A percentile compares a stretch with the other conserved stretches of the same genome.
Evolutionary conservation across 768 basidiomycete genomes (phyloP).

Genomic region (Phlegmacium glaucopus): DNA sequence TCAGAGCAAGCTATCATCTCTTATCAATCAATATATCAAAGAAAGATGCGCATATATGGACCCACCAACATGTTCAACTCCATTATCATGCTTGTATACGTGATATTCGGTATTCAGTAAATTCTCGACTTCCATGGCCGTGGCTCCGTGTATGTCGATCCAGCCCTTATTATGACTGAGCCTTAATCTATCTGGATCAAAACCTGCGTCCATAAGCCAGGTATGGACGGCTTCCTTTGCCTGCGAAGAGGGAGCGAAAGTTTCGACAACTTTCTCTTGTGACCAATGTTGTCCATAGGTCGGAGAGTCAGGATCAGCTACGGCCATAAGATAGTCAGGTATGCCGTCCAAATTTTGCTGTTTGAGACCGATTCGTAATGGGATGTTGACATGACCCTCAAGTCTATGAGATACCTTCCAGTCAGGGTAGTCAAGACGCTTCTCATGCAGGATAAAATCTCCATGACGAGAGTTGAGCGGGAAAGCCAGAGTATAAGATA

Average conservation of each 20-base stretch:
- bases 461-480: constrained; percentile 9
- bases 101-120: constrained; percentile 43
- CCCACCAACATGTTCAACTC: constrained; percentile 38
- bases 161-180: constrained; percentile 37
- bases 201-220: constrained; percentile 43
- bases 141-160: constrained; percentile 38
- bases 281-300: constrained; percentile 52
- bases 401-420: constrained; percentile 17
- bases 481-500: neutral
- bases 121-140: constrained; percentile 37
- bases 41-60: constrained; percentile 1
- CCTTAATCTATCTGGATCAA: constrained; percentile 32
- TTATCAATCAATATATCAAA: neutral
- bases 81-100: constrained; percentile 38
- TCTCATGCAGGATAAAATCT: constrained; percentile 25
- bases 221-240: constrained; percentile 34
- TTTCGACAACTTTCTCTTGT: constrained; percentile 35
- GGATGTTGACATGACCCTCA: constrained; percentile 19
- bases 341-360: constrained; percentile 43
- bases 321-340: constrained; percentile 39
- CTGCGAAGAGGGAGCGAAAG: constrained; percentile 43
- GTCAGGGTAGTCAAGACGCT: constrained; percentile 13
- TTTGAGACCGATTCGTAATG: constrained; percentile 45
- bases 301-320: constrained; percentile 46
- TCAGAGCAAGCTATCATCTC: constrained; percentile 29